Evolutionary conservation across 305 asterid genomes (phyloP).

Genomic region (Fraxinus ornus): DNA sequence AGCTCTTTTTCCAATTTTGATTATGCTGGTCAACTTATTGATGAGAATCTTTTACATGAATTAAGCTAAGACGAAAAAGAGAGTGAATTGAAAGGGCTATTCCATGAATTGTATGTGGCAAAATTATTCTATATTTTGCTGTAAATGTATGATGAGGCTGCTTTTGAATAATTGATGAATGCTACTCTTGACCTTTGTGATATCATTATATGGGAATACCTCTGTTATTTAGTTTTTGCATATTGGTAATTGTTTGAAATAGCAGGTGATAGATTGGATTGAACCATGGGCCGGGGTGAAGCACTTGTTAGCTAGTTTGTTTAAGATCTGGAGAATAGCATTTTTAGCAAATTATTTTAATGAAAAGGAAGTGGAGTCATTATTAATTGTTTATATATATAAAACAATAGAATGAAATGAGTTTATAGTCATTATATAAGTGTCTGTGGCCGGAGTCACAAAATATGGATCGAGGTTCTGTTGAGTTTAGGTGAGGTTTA

Average conservation of each 20-base stretch:
- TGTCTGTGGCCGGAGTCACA: background rate
- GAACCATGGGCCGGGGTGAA: background rate
- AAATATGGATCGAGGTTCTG: background rate
- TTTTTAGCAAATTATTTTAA: background rate
- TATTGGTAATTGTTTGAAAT: conserved; percentile 2
- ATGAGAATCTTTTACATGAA: background rate
- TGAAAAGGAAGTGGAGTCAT: background rate
- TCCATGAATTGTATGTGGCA: background rate
- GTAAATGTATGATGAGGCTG: background rate
- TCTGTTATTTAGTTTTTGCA: background rate
- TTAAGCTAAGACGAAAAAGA: background rate
- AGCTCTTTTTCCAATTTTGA: background rate
- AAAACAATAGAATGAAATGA: background rate
- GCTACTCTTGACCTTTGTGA: background rate
- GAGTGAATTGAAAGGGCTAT: background rate
- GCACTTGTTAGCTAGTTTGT: background rate
- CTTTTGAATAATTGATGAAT: background rate
- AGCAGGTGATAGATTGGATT: background rate
- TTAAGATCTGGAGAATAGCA: background rate
- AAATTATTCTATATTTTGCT: background rate
- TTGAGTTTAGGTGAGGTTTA: background rate
- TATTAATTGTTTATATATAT: background rate
- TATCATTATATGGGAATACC: background rate
- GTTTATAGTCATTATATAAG: background rate
- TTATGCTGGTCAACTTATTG: background rate